A percentile compares a stretch with the other conserved stretches of the same genome.
Conservation (phyloP, 345 rosid species). For the Salix brachista region DNA sequence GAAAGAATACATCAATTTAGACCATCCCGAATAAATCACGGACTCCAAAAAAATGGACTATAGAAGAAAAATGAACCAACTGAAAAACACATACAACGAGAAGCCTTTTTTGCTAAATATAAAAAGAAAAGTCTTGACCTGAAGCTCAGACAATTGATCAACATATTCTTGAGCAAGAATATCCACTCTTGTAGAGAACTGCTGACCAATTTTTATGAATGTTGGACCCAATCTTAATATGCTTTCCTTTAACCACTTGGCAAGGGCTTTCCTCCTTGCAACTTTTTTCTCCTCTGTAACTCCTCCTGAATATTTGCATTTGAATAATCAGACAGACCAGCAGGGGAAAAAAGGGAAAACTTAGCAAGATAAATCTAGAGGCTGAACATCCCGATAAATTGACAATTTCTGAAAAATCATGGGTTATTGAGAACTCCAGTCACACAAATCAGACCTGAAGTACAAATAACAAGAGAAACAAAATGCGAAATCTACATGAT, state of each 20-base stretch:
- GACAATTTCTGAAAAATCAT: background rate
- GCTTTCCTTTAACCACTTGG: constrained; percentile 91
- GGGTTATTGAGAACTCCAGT: background rate
- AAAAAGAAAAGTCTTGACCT: constrained; percentile 44
- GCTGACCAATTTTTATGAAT: constrained; percentile 96
- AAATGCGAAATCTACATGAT: too few relatives aligned
- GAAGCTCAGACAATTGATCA: constrained; percentile 94
- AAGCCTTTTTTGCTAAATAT: background rate
- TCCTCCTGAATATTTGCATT: constrained; percentile 57
- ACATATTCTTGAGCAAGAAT: constrained; percentile 98
- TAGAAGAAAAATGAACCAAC: background rate
- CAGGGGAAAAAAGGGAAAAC: background rate
- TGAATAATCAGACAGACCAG: constrained; percentile 5
- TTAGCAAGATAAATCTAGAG: background rate
- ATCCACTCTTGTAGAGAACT: constrained; percentile 95
- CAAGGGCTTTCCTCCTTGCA: constrained; percentile 61
- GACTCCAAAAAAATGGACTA: background rate
- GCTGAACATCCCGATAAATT: background rate
- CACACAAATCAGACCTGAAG: background rate
- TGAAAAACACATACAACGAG: background rate
- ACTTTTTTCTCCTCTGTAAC: constrained; percentile 79
- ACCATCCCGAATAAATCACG: background rate
- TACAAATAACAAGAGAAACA: background rate
- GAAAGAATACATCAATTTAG: constrained; percentile 17
- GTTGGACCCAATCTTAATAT: constrained; percentile 94